A percentile compares a stretch with the other conserved stretches of the same genome.
These are phyloP conservation scores for Phytophthora pluvialis DNA, from an alignment of 352 stramenopile genomes.

Conservation along the genomic window DNA sequence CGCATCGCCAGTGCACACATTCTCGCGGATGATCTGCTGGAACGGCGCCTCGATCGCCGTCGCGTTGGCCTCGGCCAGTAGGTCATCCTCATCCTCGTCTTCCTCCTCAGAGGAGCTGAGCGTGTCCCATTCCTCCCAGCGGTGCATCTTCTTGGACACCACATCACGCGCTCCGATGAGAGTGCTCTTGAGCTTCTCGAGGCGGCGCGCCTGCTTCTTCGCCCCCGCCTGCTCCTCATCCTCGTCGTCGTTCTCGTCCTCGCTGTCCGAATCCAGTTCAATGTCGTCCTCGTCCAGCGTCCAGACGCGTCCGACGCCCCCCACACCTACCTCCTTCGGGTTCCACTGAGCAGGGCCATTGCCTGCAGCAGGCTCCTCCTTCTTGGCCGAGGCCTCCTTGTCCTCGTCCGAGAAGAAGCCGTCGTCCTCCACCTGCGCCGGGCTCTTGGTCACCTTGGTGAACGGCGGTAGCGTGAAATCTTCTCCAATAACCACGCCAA, in stretches of 20 bases:
- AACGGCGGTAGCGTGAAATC: conserved; percentile 71
- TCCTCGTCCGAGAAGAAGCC: conserved; percentile 80
- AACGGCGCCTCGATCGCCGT: conserved; percentile 63
- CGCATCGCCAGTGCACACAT: conserved; percentile 76
- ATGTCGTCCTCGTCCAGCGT: conserved; percentile 87
- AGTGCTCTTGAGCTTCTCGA: conserved; percentile 76
- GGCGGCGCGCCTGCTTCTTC: conserved; percentile 41
- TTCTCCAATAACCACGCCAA: conserved; percentile 83
- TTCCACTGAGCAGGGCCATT: conserved; percentile 54
- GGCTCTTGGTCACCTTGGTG: conserved; percentile 81
- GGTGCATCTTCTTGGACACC: conserved; percentile 55
- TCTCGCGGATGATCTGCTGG: conserved; percentile 81
- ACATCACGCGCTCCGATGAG: conserved; percentile 74
- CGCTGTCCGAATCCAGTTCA: conserved; percentile 71
- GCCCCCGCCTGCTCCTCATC: conserved; percentile 31
- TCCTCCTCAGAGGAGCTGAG: conserved; percentile 80
- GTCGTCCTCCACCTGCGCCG: conserved; percentile 61
- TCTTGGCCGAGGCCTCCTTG: conserved; percentile 29
- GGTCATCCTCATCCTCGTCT: conserved; percentile 64
- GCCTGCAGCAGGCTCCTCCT: conserved; percentile 10
- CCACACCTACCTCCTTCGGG: conserved; percentile 66
- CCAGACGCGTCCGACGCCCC: conserved; percentile 79
- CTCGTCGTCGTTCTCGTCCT: conserved; percentile 59
- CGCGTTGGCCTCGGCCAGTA: conserved; percentile 51
- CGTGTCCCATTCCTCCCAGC: conserved; percentile 84